Evolutionary conservation across 2,329 filamentous ascomycete species (phyloP).

Genomic region (Ophiostoma pallidulum): DNA sequence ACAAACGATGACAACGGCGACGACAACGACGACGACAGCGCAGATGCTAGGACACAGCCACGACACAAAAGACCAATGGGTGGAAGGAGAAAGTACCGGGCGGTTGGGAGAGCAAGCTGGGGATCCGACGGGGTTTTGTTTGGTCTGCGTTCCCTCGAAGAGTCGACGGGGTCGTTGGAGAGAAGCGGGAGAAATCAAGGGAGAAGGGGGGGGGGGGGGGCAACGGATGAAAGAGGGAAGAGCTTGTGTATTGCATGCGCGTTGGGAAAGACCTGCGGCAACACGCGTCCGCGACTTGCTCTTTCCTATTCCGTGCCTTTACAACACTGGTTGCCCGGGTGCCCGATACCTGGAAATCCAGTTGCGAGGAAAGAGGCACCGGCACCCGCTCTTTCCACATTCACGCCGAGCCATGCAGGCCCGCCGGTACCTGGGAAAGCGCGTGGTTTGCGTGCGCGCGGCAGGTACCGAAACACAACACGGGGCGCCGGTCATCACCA

Average conservation of each 20-base stretch:
- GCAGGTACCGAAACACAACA: neutral
- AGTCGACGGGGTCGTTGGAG: too few relatives aligned
- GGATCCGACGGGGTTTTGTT: neutral
- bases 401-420: neutral
- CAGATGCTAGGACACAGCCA: neutral
- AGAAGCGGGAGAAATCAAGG: neutral
- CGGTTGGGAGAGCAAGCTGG: neutral
- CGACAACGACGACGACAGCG: neutral
- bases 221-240: neutral
- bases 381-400: constrained; percentile 7
- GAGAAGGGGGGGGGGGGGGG: neutral
- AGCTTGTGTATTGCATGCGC: neutral
- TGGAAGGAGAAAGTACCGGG: neutral
- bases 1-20: neutral
- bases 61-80: neutral
- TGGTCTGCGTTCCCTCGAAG: too few relatives aligned
- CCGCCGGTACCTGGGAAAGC: too few relatives aligned
- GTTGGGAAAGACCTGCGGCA: constrained; percentile 3
- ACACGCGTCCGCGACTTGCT: constrained; percentile 10
- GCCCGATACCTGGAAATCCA: constrained; percentile 1
- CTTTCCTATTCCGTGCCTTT: constrained; percentile 7
- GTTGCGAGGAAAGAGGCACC: constrained; percentile 11
- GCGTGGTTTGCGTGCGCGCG: too few relatives aligned
- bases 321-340: constrained; percentile 12
- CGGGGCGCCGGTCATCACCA: neutral